Percentiles rank a stretch among this genome's conserved stretches.
Evolutionary conservation across 352 stramenopile genomes (phyloP).

Genomic region (Paralagenidium karlingii): DNA sequence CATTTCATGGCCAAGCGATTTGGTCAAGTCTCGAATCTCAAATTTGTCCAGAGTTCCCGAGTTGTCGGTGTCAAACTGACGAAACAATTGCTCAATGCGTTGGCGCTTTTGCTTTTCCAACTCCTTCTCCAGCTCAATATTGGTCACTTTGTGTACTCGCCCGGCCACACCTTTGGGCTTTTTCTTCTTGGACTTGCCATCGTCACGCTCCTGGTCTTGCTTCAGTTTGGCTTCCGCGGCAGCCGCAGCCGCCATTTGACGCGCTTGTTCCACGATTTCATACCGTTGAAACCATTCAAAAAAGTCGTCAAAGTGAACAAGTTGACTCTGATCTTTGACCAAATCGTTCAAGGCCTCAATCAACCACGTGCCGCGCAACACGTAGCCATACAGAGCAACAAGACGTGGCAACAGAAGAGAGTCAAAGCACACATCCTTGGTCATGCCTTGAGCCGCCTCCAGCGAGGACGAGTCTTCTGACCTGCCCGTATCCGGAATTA

Average conservation of each 20-base stretch:
- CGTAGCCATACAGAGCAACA: conserved; percentile 27
- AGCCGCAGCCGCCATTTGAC: conserved; percentile 25
- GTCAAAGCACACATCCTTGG: conserved; percentile 24
- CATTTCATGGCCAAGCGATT: conserved; percentile 34
- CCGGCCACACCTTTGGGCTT: conserved; percentile 21
- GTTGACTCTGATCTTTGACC: conserved; percentile 19
- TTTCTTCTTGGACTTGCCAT: conserved; percentile 20
- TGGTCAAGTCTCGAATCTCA: conserved; percentile 31
- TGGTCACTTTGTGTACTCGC: conserved; percentile 6
- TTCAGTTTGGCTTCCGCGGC: conserved; percentile 18
- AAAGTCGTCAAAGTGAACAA: conserved; percentile 32
- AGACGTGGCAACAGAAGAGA: conserved; percentile 45
- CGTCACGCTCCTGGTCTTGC: conserved; percentile 20
- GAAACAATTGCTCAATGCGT: conserved; percentile 32
- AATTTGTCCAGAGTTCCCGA: conserved; percentile 40
- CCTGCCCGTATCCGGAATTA: no score
- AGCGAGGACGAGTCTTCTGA: no score
- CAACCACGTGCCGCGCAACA: no score
- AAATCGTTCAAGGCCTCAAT: conserved; percentile 31
- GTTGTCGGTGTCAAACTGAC: conserved; percentile 34
- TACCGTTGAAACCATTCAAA: conserved; percentile 40
- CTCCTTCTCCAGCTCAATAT: conserved; percentile 7
- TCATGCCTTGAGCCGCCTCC: no score
- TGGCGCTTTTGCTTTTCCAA: conserved; percentile 5
- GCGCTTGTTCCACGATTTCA: conserved; percentile 25